These are phyloP conservation scores for Penicillium sp. DNA, from an alignment of 2,329 filamentous ascomycete species.

Conservation along the genomic window DNA sequence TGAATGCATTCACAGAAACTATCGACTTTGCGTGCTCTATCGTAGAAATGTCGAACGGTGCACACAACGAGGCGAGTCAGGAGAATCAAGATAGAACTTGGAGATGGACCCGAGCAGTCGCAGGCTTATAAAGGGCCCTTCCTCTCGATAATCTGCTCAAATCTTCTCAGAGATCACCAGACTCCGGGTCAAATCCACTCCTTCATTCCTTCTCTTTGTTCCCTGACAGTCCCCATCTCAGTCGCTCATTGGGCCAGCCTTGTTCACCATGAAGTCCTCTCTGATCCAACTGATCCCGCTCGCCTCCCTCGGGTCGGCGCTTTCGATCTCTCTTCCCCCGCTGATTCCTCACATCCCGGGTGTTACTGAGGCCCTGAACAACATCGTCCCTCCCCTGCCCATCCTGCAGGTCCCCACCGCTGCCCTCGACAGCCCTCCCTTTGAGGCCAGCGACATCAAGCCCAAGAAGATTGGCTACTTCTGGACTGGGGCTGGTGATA, in stretches of 20 bases:
- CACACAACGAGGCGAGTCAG: neutral
- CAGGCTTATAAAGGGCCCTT: conserved; percentile 6
- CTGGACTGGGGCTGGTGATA: conserved; percentile 66
- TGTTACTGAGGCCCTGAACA: conserved; percentile 61
- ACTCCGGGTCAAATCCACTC: neutral
- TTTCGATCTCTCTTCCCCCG: conserved; percentile 51
- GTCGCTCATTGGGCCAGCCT: neutral
- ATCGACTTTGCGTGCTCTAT: conserved; percentile 13
- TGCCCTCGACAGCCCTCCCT: conserved; percentile 46
- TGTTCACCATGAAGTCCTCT: conserved; percentile 7
- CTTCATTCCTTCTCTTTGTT: neutral
- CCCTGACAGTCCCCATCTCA: neutral
- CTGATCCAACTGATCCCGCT: conserved; percentile 21
- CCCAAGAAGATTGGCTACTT: conserved; percentile 71
- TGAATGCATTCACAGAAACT: neutral
- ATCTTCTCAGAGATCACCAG: conserved; percentile 11
- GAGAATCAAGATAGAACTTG: neutral
- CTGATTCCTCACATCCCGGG: conserved; percentile 64
- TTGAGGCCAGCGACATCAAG: conserved; percentile 59
- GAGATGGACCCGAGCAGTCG: neutral
- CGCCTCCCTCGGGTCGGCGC: conserved; percentile 26
- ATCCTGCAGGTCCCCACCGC: conserved; percentile 64
- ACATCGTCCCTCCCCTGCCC: conserved; percentile 59
- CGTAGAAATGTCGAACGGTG: neutral
- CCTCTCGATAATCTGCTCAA: conserved; percentile 14